Evolutionary conservation across 2,329 filamentous ascomycete genomes (phyloP).

Genomic region (Aureobasidium sp.): DNA sequence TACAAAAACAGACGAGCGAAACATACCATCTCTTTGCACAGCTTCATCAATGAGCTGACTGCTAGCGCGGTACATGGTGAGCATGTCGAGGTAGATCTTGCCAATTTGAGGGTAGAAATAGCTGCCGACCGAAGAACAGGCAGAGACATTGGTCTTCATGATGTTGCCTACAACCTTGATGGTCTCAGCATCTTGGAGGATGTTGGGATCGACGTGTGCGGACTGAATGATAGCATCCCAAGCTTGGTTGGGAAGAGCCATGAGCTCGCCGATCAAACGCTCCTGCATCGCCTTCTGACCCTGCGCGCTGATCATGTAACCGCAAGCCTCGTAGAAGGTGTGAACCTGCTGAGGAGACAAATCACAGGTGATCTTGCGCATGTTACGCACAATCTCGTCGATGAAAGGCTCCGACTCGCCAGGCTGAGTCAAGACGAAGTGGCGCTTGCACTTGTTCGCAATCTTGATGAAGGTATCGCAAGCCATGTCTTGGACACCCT

Average conservation of each 20-base stretch:
- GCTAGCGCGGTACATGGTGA: conserved; percentile 98
- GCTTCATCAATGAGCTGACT: conserved; percentile 92
- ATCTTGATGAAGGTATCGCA: conserved; percentile 99
- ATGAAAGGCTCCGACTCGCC: conserved; percentile 95
- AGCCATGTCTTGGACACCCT: conserved; percentile 99
- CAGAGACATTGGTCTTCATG: conserved; percentile 99
- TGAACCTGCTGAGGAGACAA: conserved; percentile 95
- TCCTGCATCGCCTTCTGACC: conserved; percentile 94
- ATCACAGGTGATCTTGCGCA: conserved; percentile 93
- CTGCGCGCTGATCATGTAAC: conserved; percentile 98
- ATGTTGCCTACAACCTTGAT: conserved; percentile 99
- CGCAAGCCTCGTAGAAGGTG: conserved; percentile 97
- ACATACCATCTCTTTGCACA: conserved; percentile 71
- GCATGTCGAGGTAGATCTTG: conserved; percentile 95
- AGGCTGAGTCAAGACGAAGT: conserved; percentile 93
- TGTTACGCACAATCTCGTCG: conserved; percentile 92
- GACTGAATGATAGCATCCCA: conserved; percentile 93
- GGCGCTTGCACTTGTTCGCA: conserved; percentile 92
- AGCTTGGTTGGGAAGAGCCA: conserved; percentile 86
- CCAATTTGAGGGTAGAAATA: conserved; percentile 99
- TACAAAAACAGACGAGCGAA: too few relatives aligned
- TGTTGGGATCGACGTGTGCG: conserved; percentile 76
- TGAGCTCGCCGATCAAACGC: conserved; percentile 80
- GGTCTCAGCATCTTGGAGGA: conserved; percentile 84
- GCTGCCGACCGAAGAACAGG: conserved; percentile 88